Conservation (phyloP, 2,329 filamentous ascomycete species). For the Cladosporium halotolerans region DNA sequence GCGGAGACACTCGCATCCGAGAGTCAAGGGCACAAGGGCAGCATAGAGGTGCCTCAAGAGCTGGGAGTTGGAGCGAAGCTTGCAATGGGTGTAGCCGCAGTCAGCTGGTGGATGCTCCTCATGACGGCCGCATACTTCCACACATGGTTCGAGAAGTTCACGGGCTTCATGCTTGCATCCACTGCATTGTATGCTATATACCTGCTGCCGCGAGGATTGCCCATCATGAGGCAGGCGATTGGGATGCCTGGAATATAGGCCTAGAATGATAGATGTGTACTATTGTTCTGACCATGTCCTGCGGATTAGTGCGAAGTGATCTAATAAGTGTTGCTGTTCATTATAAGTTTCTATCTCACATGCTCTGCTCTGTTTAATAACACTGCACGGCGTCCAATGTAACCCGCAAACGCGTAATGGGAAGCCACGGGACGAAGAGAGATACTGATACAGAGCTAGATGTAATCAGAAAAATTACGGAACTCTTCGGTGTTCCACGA, state of each 20-base stretch:
- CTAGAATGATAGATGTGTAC: background rate
- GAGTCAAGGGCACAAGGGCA: conserved; percentile 35
- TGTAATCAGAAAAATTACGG: no score
- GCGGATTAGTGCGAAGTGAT: no score
- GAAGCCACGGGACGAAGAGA: no score
- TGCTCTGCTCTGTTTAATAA: no score
- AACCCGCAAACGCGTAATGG: no score
- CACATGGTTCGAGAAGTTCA: conserved; percentile 91
- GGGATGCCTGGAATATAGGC: conserved; percentile 40
- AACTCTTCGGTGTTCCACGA: no score
- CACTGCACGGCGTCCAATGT: no score
- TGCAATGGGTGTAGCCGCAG: conserved; percentile 52
- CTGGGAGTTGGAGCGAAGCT: conserved; percentile 48
- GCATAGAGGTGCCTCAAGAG: conserved; percentile 32
- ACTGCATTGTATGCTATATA: conserved; percentile 41
- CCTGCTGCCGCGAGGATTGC: conserved; percentile 42
- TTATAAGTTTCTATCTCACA: no score
- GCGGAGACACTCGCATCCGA: conserved; percentile 34
- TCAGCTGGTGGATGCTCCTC: conserved; percentile 91
- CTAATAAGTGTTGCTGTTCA: no score
- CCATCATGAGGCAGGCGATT: conserved; percentile 36
- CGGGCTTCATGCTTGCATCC: conserved; percentile 44
- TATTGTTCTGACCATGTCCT: no score
- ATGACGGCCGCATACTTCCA: conserved; percentile 99
- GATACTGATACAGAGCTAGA: no score